Percentiles rank a stretch among this genome's conserved stretches.
Conservation (phyloP, 129 eudicot species). For the Chrysanthemum lavandulifolium region DNA sequence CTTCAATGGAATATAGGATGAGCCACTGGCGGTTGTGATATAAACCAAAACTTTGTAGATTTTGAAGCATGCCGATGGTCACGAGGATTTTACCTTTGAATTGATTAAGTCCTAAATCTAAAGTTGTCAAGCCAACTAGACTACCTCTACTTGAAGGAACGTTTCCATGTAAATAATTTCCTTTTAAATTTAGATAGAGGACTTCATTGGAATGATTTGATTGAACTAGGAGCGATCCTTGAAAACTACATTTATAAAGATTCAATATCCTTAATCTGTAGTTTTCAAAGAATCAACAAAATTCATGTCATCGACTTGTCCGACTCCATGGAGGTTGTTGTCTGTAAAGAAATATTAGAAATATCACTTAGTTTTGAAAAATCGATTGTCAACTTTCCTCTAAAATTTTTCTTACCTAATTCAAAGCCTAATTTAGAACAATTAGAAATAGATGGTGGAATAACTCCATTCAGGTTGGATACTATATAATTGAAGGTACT, state of each 20-base stretch:
- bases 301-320: conserved; percentile 5
- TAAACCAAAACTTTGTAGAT: background rate
- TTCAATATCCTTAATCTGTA: background rate
- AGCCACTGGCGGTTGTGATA: conserved; percentile 2
- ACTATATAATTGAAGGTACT: background rate
- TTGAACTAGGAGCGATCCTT: background rate
- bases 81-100: conserved; percentile 8
- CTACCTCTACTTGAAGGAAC: background rate
- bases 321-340: conserved; percentile 6
- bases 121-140: background rate
- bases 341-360: background rate
- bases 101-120: background rate
- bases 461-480: conserved; percentile 1
- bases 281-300: conserved; percentile 6
- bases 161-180: background rate
- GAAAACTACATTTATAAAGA: background rate
- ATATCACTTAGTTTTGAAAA: background rate
- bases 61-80: conserved; percentile 25
- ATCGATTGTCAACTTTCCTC: background rate
- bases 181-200: background rate
- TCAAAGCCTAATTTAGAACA: background rate
- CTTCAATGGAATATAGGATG: conserved; percentile 21
- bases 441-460: conserved; percentile 15
- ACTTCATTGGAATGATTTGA: conserved; percentile 16
- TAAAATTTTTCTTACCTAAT: background rate